Conservation (phyloP, 192 early-diverging fungal genomes). For the Gaertneriomyces semiglobifer region DNA sequence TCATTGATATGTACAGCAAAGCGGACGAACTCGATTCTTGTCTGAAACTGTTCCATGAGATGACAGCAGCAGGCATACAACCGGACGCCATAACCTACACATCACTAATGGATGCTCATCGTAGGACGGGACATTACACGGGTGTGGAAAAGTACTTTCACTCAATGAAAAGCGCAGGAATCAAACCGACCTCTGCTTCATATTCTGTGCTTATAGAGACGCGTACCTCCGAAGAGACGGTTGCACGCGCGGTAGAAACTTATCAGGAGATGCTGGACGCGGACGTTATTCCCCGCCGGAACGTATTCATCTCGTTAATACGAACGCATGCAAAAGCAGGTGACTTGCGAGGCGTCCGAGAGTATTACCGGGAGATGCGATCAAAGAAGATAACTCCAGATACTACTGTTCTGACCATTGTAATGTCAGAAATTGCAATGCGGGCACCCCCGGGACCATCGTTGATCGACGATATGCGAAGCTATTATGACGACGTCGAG, state of each 20-base stretch:
- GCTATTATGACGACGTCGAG: constrained; percentile 13
- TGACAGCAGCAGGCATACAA: constrained; percentile 3
- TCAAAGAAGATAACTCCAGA: constrained; percentile 16
- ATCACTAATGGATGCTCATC: constrained; percentile 23
- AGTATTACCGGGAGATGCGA: constrained; percentile 19
- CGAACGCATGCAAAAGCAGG: constrained; percentile 8
- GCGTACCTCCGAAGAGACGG: not conserved
- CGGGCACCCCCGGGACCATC: not conserved
- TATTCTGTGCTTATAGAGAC: constrained; percentile 18
- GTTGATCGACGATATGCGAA: not conserved
- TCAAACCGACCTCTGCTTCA: constrained; percentile 4
- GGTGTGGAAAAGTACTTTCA: constrained; percentile 6
- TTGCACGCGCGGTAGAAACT: not conserved
- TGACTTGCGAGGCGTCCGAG: constrained; percentile 19
- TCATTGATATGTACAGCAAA: constrained; percentile 31
- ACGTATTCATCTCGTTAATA: constrained; percentile 10
- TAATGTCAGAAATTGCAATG: constrained; percentile 7
- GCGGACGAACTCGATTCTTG: constrained; percentile 11
- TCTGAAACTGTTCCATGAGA: constrained; percentile 15
- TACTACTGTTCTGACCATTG: not conserved
- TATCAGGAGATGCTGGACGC: constrained; percentile 8
- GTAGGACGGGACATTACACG: not conserved
- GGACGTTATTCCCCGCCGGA: constrained; percentile 13
- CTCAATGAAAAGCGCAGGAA: not conserved
- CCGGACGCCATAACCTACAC: constrained; percentile 34